Evolutionary conservation across 1,284 basidiomycete genomes (phyloP), one percentile per base, ranked within the genome.

Genomic region (Moniliophthora roreri): DNA sequence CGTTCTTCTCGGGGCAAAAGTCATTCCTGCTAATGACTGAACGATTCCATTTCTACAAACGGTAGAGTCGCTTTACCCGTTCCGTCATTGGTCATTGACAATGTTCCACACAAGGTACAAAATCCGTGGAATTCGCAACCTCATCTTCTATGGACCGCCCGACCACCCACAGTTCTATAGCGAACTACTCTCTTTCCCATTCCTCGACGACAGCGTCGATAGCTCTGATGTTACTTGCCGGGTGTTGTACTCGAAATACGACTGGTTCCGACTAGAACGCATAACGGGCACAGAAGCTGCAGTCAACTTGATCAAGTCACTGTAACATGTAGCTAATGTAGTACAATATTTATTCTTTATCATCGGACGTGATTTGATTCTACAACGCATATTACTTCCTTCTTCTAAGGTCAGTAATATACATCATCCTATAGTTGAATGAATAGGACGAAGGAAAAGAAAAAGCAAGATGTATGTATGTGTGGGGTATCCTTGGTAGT

Each of bases 31-130:
- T 99, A 57, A 78, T 98, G 61, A 98, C 93, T 56, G 97, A 99
- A 68, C 85, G 97, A 18, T 98, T 98, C 76, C 95, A 99, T 71
- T 99, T 99, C 69, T 99, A 95, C 80, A 84, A 93, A 57, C 81
- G 95, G 83, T 89, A 59, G 41, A 73, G 62, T 37, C 26, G 7
- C 28, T 24, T 48, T 28, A 32, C 28, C 44, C 10, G 8, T n/a
- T 2, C 26, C 16, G 50, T 36, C 32, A 34, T 32, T n/a, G 28
- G 10, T 36, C 44, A 21, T 20, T 46, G 48, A 48, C 23, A 20
- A 50, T 41, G 32, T 36, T 35, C 11, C 11, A 45, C 28, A 55
- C 23, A 62, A 92, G 92, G 50, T 97, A 97, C 73, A 92, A 91
- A 61, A 81, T 98, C 45, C 79, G 95, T 60, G 97, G 96, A 7